Conservation (phyloP, 768 basidiomycete species). For the Termitomyces sp. region DNA sequence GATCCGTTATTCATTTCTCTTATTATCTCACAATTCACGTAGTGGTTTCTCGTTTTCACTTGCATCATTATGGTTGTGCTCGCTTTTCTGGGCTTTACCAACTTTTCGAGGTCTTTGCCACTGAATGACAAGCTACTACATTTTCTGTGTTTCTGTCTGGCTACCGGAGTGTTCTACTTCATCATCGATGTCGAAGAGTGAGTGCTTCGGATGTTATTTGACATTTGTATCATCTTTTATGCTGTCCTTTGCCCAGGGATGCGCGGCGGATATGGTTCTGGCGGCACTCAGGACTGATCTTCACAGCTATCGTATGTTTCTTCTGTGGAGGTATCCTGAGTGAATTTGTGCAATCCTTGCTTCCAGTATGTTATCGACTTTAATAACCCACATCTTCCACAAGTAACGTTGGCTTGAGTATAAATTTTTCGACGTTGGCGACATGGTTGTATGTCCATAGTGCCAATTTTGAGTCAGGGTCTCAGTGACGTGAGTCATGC, state of each 20-base stretch:
- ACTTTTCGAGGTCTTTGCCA: conserved; percentile 56
- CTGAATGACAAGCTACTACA: conserved; percentile 78
- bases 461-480: neutral
- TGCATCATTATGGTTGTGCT: conserved; percentile 60
- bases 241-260: conserved; percentile 39
- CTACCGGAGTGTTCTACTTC: conserved; percentile 81
- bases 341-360: conserved; percentile 73
- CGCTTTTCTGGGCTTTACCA: conserved; percentile 74
- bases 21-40: neutral
- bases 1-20: conserved; percentile 13
- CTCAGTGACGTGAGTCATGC: neutral
- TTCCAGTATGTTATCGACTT: conserved; percentile 48
- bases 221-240: neutral
- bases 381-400: neutral
- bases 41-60: conserved; percentile 85
- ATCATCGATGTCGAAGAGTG: conserved; percentile 87
- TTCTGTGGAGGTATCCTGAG: conserved; percentile 77
- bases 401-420: conserved; percentile 32
- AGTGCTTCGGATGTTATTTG: conserved; percentile 19
- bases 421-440: conserved; percentile 68
- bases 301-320: conserved; percentile 67
- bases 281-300: conserved; percentile 65
- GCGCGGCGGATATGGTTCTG: conserved; percentile 84
- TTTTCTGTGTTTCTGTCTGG: conserved; percentile 69
- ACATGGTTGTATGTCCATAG: conserved; percentile 49